Percentiles rank a stretch among this genome's conserved stretches.
Evolutionary conservation across 371 early-diverging fungal species (phyloP).

Genomic region (Umbelopsis sp.): DNA sequence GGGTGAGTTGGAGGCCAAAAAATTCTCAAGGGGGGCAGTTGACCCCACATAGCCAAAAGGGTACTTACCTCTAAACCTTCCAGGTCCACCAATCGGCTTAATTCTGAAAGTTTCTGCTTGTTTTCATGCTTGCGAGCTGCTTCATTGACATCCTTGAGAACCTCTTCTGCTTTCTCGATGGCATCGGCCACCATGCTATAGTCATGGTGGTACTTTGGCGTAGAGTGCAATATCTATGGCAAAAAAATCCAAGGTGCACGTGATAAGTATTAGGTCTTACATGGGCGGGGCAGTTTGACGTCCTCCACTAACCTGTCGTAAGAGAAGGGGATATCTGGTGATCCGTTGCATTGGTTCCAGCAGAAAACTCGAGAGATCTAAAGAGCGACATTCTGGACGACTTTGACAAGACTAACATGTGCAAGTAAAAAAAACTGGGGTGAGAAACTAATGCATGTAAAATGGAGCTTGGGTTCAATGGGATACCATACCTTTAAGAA

Average conservation of each 20-base stretch:
- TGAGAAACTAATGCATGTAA: too few species aligned
- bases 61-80: slow-evolving; percentile 58
- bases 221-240: slow-evolving; percentile 79
- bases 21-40: too few species aligned
- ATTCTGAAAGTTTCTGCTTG: slow-evolving; percentile 70
- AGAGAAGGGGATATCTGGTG: slow-evolving; percentile 88
- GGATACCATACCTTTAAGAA: slow-evolving; percentile 62
- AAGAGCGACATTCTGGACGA: slow-evolving; percentile 74
- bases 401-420: slow-evolving; percentile 51
- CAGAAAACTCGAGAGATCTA: slow-evolving; percentile 87
- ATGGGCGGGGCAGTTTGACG: background rate
- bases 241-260: background rate
- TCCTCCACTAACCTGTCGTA: slow-evolving; percentile 65
- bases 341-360: slow-evolving; percentile 94
- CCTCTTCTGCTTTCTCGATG: slow-evolving; percentile 67
- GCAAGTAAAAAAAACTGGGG: background rate
- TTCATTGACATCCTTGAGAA: slow-evolving; percentile 79
- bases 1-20: background rate
- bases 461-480: background rate
- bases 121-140: slow-evolving; percentile 78
- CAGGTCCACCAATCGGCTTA: slow-evolving; percentile 71
- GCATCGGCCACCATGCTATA: slow-evolving; percentile 73
- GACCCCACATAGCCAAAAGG: background rate
- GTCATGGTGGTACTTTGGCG: slow-evolving; percentile 80
- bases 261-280: background rate